Conservation (phyloP, 305 asterid species). For the Fraxinus ornus region DNA sequence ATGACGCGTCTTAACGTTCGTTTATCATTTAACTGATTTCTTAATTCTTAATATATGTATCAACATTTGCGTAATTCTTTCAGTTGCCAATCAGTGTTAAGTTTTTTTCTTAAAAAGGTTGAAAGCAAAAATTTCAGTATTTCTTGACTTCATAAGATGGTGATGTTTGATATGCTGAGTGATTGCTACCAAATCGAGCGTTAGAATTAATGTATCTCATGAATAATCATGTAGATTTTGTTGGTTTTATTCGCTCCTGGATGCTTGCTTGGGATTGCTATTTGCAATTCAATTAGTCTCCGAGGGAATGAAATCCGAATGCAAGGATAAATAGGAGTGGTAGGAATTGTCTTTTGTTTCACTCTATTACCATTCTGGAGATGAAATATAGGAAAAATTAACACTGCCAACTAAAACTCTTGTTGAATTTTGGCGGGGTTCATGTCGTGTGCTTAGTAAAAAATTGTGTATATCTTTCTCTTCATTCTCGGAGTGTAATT, state of each 20-base stretch:
- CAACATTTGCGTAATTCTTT: not conserved
- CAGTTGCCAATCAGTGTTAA: not conserved
- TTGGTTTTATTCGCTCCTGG: not conserved
- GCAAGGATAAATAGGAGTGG: not conserved
- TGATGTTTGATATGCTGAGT: not conserved
- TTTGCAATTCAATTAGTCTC: conserved; percentile 1
- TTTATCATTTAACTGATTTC: conserved; percentile 7
- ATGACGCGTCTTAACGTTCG: conserved; percentile 2
- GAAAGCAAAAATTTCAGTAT: not conserved
- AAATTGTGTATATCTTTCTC: not conserved
- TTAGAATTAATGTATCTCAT: not conserved
- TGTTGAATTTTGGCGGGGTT: not conserved
- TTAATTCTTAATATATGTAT: not conserved
- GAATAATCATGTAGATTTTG: not conserved
- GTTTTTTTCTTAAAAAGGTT: not conserved
- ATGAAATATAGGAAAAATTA: not conserved
- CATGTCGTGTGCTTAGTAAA: not conserved
- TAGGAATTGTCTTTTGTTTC: conserved; percentile 22
- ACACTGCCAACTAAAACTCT: not conserved
- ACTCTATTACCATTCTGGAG: conserved; percentile 1
- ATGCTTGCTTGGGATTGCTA: not conserved
- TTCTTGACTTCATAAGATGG: not conserved
- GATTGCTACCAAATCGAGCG: not conserved
- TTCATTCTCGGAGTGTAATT: not conserved
- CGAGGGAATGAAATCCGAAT: not conserved